Evolutionary conservation across 768 basidiomycete genomes (phyloP).

Genomic region (Panellus pusillus): DNA sequence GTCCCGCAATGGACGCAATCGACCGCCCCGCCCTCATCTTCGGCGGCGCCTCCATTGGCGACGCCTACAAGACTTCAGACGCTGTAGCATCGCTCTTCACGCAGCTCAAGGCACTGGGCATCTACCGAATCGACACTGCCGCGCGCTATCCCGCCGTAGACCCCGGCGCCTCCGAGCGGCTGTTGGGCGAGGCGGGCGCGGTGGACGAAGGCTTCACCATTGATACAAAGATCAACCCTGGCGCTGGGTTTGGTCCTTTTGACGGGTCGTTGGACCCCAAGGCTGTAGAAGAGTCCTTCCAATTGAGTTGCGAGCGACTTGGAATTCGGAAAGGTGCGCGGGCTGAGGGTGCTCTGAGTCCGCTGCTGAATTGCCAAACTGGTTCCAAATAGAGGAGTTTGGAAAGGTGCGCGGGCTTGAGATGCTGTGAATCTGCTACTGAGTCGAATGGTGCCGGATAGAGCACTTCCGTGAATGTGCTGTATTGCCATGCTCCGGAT

Average conservation of each 20-base stretch:
- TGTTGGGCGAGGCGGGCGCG: background rate
- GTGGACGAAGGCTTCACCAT: background rate
- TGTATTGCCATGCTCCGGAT: background rate
- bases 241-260: too few relatives aligned
- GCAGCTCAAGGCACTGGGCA: background rate
- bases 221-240: background rate
- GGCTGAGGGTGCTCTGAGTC: too few relatives aligned
- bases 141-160: background rate
- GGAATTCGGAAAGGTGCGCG: background rate
- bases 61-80: background rate
- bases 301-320: background rate
- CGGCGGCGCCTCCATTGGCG: too few relatives aligned
- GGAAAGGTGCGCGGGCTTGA: too few relatives aligned
- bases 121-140: background rate
- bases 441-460: background rate
- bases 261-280: background rate
- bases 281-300: background rate
- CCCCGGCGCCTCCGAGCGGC: background rate
- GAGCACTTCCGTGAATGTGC: background rate
- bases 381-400: background rate
- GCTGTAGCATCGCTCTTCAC: background rate
- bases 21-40: too few relatives aligned
- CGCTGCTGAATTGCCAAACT: too few relatives aligned
- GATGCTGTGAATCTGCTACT: too few relatives aligned
- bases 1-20: too few relatives aligned